Evolutionary conservation across 140 eudicot species (phyloP).

Genomic region (Oenanthe javanica): DNA sequence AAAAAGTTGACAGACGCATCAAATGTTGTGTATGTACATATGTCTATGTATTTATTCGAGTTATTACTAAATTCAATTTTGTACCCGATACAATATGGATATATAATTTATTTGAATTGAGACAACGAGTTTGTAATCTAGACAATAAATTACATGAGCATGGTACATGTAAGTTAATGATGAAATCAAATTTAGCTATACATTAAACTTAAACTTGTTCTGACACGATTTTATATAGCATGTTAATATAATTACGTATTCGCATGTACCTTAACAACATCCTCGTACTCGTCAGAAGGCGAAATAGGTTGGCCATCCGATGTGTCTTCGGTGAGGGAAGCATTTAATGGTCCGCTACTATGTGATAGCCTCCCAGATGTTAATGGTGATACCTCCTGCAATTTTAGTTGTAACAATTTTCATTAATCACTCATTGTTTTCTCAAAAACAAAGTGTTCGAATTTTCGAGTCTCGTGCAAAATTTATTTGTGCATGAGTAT

Average conservation of each 20-base stretch:
- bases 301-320: constrained; percentile 74
- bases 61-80: too few species aligned
- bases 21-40: not conserved
- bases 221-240: not conserved
- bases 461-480: not conserved
- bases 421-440: not conserved
- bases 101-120: too few species aligned
- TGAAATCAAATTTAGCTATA: too few species aligned
- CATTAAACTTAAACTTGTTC: too few species aligned
- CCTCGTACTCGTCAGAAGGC: constrained; percentile 75
- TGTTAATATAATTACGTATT: not conserved
- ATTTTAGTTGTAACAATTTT: not conserved
- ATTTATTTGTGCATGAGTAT: not conserved
- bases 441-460: not conserved
- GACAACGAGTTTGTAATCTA: too few species aligned
- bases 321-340: constrained; percentile 56
- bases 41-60: not conserved
- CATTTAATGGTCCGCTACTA: constrained; percentile 92
- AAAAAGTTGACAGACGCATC: not conserved
- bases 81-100: too few species aligned
- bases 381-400: constrained; percentile 88
- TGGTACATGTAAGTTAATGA: too few species aligned
- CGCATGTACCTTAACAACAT: constrained; percentile 62
- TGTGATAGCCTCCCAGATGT: constrained; percentile 96
- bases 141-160: too few species aligned